Evolutionary conservation across 352 stramenopile species (phyloP), one percentile per base, ranked within the genome.

Genomic region (Phytophthora rubi): DNA sequence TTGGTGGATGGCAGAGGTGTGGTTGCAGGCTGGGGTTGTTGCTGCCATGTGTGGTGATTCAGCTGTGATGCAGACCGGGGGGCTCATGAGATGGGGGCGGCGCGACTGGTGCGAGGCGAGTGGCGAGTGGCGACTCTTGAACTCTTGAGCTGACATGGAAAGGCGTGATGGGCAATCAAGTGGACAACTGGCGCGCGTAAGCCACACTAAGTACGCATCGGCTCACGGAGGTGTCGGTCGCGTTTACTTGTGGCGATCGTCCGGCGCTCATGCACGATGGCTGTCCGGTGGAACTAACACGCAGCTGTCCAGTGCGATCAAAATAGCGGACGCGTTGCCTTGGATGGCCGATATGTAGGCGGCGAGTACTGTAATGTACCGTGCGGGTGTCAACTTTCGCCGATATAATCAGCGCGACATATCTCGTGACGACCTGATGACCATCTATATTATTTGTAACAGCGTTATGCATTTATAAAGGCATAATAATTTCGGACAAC

Each of bases 321-420:
- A 35, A 6, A 35, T 9, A 35, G 32, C 32, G 44, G 44, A 12
- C 39, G 16, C 16, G 39, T 12, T 26, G 44, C 44, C 16, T 26
- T 23, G 16, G 12, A 48, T 28, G 18, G 44, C 6, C 16, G 16
- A 6, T 3, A 23, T 30, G 12, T 48, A 48, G 42, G n/a, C 44
- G n/a, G 45, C n/a, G 18, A 52, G 51, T 37, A 26, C 23, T 26
- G 23, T 26, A 26, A 26, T 26, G 23, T 26, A 57, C 51, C 5
- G 28, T 42, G 51, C 51, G 5, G 51, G 28, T 35, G 28, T 57
- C 51, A 57, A 44, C 51, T 57, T 57, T 21, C 26, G 15, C 51
- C 51, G 28, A 44, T 26, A 57, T 57, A 57, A 44, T 45, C 51
- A 37, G 51, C 18, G 4, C 1, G 1, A 39, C 28, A 2, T 10